Conservation (phyloP, 1,139 yeast species). For the Maudiozyma humilis region DNA sequence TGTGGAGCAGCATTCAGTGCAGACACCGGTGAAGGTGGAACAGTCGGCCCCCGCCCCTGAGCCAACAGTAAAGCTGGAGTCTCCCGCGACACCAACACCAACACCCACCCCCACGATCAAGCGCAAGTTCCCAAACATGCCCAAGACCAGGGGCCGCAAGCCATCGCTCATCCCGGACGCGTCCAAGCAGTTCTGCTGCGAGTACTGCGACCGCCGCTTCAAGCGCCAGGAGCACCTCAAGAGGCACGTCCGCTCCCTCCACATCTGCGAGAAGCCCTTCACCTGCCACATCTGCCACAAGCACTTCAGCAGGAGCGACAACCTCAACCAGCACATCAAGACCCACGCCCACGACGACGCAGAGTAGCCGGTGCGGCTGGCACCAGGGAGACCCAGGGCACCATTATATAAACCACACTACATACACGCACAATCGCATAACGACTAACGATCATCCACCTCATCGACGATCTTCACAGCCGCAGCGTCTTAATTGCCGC, state of each 20-base stretch:
- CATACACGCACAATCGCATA: too few species aligned
- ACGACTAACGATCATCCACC: neutral
- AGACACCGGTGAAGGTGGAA: neutral
- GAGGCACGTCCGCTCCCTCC: slow-evolving; percentile 66
- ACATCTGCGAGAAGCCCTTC: slow-evolving; percentile 68
- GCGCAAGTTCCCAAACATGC: slow-evolving; percentile 4
- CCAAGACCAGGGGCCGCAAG: slow-evolving; percentile 15
- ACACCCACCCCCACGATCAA: neutral
- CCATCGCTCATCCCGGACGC: slow-evolving; percentile 14
- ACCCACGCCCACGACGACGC: slow-evolving; percentile 38
- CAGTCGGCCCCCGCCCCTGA: neutral
- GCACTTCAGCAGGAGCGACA: slow-evolving; percentile 69
- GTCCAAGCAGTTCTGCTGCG: slow-evolving; percentile 33
- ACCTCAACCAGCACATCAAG: slow-evolving; percentile 66
- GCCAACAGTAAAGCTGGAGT: neutral
- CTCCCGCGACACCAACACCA: neutral
- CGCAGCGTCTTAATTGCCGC: too few species aligned
- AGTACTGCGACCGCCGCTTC: slow-evolving; percentile 50
- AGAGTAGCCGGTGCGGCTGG: too few species aligned
- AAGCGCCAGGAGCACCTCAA: slow-evolving; percentile 74
- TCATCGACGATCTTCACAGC: too few species aligned
- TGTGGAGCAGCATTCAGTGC: neutral
- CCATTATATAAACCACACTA: too few species aligned
- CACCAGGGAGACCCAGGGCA: too few species aligned
- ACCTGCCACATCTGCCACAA: slow-evolving; percentile 53